Evolutionary conservation across 2,329 filamentous ascomycete genomes (phyloP).

Genomic region (Epichloe aotearoae): DNA sequence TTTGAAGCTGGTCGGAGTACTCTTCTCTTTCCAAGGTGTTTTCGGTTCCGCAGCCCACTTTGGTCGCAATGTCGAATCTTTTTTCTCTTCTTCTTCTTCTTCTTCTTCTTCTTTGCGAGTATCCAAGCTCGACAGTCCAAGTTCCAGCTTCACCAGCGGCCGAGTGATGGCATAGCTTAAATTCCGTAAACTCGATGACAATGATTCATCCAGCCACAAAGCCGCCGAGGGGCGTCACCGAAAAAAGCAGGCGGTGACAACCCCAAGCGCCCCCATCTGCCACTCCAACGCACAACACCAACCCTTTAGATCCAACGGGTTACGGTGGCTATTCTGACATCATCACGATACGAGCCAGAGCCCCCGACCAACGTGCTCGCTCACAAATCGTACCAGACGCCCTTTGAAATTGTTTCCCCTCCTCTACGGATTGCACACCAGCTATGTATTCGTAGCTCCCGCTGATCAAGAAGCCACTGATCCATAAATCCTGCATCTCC

Average conservation of each 20-base stretch:
- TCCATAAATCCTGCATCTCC: background rate
- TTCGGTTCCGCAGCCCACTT: no score
- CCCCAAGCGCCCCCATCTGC: background rate
- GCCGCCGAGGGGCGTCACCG: background rate
- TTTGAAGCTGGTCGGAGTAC: background rate
- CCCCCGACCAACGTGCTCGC: background rate
- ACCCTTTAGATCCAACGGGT: background rate
- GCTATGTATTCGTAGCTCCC: background rate
- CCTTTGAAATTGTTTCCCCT: no score
- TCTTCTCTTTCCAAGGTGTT: background rate
- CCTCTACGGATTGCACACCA: background rate
- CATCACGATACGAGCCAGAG: background rate
- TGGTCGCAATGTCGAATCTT: background rate
- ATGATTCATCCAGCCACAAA: background rate
- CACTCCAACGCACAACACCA: background rate
- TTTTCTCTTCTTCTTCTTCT: background rate
- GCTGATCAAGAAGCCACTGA: background rate
- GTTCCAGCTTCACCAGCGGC: no score
- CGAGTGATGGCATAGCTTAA: no score
- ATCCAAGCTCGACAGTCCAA: no score
- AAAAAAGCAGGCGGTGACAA: slow-evolving; percentile 5
- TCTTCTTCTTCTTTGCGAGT: background rate
- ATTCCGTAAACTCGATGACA: no score
- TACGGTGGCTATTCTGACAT: background rate
- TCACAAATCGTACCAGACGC: background rate